Evolutionary conservation across 495 filamentous ascomycete genomes (phyloP).

Genomic region (Articulospora tetracladia): DNA sequence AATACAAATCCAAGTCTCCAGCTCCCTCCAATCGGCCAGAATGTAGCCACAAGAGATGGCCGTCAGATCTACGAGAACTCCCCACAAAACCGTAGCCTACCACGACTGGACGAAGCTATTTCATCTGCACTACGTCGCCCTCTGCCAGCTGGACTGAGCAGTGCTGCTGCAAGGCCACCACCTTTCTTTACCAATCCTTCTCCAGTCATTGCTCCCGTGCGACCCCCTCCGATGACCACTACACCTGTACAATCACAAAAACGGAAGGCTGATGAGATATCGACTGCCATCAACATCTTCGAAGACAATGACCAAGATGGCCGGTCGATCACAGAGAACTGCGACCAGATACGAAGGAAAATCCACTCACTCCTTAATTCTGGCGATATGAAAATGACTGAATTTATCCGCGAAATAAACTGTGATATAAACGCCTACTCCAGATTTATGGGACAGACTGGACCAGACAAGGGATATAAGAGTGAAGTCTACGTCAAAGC

Average conservation of each 20-base stretch:
- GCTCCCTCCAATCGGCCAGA: neutral
- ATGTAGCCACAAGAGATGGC: neutral
- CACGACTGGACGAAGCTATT: neutral
- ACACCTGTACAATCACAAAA: too few species aligned
- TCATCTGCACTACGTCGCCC: neutral
- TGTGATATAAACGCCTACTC: constrained; percentile 27
- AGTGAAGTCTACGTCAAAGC: constrained; percentile 21
- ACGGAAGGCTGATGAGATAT: constrained; percentile 3
- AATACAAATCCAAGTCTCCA: neutral
- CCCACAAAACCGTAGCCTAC: neutral
- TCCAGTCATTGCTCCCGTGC: too few species aligned
- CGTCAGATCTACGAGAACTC: neutral
- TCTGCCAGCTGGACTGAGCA: neutral
- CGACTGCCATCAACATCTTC: neutral
- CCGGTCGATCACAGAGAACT: constrained; percentile 22
- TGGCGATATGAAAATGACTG: constrained; percentile 40
- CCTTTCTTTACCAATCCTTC: too few species aligned
- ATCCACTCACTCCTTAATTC: constrained; percentile 39
- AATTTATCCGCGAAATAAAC: constrained; percentile 37
- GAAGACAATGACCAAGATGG: neutral
- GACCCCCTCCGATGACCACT: too few species aligned
- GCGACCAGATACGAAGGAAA: constrained; percentile 37
- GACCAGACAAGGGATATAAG: constrained; percentile 26
- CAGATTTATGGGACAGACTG: constrained; percentile 35
- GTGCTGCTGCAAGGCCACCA: neutral